Conservation (phyloP, 768 basidiomycete species). For the Psilocybe azurescens region DNA sequence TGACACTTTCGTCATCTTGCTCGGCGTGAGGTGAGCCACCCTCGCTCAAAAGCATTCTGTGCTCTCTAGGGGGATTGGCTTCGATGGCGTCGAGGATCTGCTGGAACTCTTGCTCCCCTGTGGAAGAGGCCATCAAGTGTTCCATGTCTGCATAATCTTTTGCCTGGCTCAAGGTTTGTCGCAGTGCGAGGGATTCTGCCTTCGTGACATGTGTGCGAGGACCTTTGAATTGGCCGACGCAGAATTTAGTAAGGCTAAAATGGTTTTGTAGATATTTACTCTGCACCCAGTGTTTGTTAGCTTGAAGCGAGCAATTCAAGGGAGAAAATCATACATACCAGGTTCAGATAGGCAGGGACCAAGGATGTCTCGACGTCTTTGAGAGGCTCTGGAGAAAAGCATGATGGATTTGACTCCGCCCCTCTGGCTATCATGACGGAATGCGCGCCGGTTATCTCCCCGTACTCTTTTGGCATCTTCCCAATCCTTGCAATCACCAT, state of each 20-base stretch:
- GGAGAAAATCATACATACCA: constrained; percentile 48
- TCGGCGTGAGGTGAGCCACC: constrained; percentile 31
- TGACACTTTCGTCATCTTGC: constrained; percentile 29
- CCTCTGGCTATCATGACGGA: constrained; percentile 97
- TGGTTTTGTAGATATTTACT: constrained; percentile 78
- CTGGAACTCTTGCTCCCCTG: constrained; percentile 66
- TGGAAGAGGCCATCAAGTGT: constrained; percentile 56
- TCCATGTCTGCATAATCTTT: constrained; percentile 66
- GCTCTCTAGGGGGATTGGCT: constrained; percentile 42
- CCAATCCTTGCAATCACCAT: constrained; percentile 88
- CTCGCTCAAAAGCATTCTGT: constrained; percentile 33
- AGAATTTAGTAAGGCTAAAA: constrained; percentile 89
- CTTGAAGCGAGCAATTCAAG: not conserved
- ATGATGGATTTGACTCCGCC: constrained; percentile 91
- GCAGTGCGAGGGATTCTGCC: constrained; percentile 59
- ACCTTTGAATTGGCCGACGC: constrained; percentile 82
- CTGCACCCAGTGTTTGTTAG: constrained; percentile 39
- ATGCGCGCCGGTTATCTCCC: constrained; percentile 78
- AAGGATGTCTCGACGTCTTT: constrained; percentile 72
- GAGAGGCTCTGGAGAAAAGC: constrained; percentile 76
- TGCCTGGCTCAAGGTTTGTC: constrained; percentile 57
- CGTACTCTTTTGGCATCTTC: constrained; percentile 81
- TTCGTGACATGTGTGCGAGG: constrained; percentile 60
- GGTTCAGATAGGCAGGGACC: constrained; percentile 72
- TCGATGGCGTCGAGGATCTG: constrained; percentile 60